Evolutionary conservation across 768 basidiomycete genomes (phyloP).

Genomic region (Tremella mesenterica): DNA sequence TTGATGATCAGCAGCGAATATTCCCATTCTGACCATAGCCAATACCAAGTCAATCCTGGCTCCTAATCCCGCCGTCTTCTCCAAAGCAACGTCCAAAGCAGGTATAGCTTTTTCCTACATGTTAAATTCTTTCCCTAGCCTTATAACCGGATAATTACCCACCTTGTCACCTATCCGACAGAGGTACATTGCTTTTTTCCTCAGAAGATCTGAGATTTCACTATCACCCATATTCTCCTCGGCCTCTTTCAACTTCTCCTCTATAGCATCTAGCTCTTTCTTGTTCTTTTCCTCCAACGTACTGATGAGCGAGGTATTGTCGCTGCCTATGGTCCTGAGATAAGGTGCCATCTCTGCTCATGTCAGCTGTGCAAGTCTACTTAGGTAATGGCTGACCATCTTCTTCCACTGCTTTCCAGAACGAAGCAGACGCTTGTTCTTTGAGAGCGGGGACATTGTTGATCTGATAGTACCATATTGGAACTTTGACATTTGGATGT

Average conservation of each 20-base stretch:
- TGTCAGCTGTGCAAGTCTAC: conserved; percentile 4
- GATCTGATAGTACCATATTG: conserved; percentile 71
- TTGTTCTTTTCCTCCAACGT: conserved; percentile 62
- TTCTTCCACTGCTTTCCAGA: conserved; percentile 65
- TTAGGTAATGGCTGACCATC: conserved; percentile 56
- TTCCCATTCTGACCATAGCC: conserved; percentile 74
- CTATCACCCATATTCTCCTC: conserved; percentile 86
- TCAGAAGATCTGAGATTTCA: conserved; percentile 80
- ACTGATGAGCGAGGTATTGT: conserved; percentile 50
- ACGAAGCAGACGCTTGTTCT: conserved; percentile 55
- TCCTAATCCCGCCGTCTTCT: conserved; percentile 87
- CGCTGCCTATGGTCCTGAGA: conserved; percentile 47
- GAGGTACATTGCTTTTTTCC: conserved; percentile 72
- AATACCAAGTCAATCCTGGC: conserved; percentile 88
- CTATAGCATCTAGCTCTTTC: conserved; percentile 62
- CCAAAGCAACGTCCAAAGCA: conserved; percentile 72
- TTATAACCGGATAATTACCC: background rate
- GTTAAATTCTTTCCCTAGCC: conserved; percentile 1
- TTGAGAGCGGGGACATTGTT: conserved; percentile 60
- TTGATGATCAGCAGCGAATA: conserved; percentile 75
- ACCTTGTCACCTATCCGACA: conserved; percentile 81
- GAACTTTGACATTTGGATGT: conserved; percentile 72
- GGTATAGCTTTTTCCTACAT: conserved; percentile 66
- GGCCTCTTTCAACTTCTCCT: conserved; percentile 72
- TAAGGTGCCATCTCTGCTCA: conserved; percentile 78